Base-by-base conservation (phyloP, 768 basidiomycete genomes). In the Roridomyces roridus region DNA sequence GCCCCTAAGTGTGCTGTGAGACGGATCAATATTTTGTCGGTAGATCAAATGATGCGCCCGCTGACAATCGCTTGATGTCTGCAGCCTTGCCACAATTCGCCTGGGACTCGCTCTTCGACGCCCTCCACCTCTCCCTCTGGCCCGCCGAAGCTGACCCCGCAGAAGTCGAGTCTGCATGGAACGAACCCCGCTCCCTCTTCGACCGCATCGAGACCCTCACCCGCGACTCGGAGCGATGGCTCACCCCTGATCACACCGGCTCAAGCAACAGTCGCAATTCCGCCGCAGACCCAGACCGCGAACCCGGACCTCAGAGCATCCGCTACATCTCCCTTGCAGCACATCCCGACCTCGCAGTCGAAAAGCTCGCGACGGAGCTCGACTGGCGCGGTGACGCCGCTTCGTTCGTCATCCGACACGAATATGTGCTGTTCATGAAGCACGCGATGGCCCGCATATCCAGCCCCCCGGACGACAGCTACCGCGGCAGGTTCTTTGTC, bases 401-500 rank as follows among this genome's bases (percentile, higher is more conserved):
- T 9, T 31, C 29, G 18, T 42, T 42, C 26, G 17, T 21, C 10
- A 15, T 42, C 21, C 39, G 40, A 15, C 2, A 29, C 14, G 39
- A 51, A 12, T 51, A 51, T 29, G 20, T 17, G 12, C 43, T 53
- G 10, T 43, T 51, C 39, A 41, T 51, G 40, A 10, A 51, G 29
- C 29, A 34, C 40, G 41, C 41, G 0, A 21, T 51, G 26, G 21
- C 39, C 34, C 29, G 39, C 41, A 15, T 51, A 29, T 21, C 6
- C 50, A 18, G 37, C n/a, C 26, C 29, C 40, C 28, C 39, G 42
- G 50, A 43, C 14, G 41, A 42, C 26, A 42, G 40, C 40, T 24
- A 31, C 50, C 35, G 42, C 11, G 25, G 25, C 24, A 37, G 51
- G 31, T 51, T 51, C 29, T 42, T 51, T 17, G 50, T 51, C 29